Base-by-base conservation (phyloP, 352 stramenopile species). In the Pythium brassicae region DNA sequence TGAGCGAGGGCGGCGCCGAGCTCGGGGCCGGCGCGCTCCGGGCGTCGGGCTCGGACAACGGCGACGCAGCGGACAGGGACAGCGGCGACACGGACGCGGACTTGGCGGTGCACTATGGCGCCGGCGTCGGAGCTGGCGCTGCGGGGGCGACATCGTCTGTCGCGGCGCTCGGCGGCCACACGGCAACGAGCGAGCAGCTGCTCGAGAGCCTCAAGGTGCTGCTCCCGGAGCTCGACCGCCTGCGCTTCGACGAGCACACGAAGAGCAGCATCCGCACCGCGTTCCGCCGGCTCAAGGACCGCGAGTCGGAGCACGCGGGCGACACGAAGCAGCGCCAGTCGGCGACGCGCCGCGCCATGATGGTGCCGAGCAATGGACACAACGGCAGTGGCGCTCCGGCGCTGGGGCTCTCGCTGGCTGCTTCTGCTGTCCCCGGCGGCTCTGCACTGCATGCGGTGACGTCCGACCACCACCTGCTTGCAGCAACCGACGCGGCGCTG, bases 261-360 rank as follows among this genome's bases (percentile, higher is more conserved):
- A 83, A 83, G 63, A 80, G 73, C 49, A 83, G 73, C 43, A 83
- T 83, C 53, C 73, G 73, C n/a, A 35, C 54, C 5, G 75, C 68
- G 32, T 83, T 80, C 57, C 73, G 73, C 8, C 71, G 70, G 42
- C 63, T 83, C 5, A 83, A 78, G 47, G 71, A 83, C 20, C 52
- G 53, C 0, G 50, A 57, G 26, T 39, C 40, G 5, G 39, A 62
- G 48, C 47, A 51, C 12, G 34, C 42, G 25, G 23, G 1, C 0
- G 57, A 63, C 19, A 42, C 34, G 19, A 56, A 57, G 49, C 57
- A 62, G 40, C 56, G 56, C 27, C 56, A 63, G 42, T 26, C 42
- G 42, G 42, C 42, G 20, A 47, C 42, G n/a, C 42, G 42, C 42
- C 42, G 42, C 3, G 42, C 42, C 42, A 47, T 47, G 42, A 47